Base-by-base conservation (phyloP, 2,329 filamentous ascomycete species). In the Penicillium oxalicum region DNA sequence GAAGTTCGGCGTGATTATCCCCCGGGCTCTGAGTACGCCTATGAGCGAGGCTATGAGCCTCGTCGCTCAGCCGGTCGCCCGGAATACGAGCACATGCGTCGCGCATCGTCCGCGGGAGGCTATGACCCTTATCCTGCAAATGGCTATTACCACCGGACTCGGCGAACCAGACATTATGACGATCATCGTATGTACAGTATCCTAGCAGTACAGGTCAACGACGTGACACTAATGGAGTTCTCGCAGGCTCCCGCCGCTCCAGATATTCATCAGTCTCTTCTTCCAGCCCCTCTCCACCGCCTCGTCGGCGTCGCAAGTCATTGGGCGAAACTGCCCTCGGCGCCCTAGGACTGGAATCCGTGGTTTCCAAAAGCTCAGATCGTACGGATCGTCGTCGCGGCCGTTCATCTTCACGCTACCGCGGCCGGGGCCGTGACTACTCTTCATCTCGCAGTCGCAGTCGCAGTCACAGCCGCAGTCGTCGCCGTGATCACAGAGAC, bases 1-100 rank as follows among this genome's bases (percentile, higher is more conserved):
- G 88, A 94, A 70, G 82, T 94, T 51, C 82, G 82, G 55, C 83
- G 89, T 57, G 87, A 94, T 59, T 95, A 94, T 61, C 88, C 88
- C 29, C 87, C 88, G 5, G 85, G 84, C 34, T 60, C 63, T 5
- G 82, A 78, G 34, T 66, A 68, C 48, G 62, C 56, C 45, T 65
- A 69, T 47, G 66, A 60, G 39, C 58, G 58, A n/a, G 40, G 47
- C 12, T 59, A 57, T 40, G 43, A 40, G 25, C 47, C 53, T 9
- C 45, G 55, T 5, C 58, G 52, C 26, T 42, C 56, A 18, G 18
- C 2, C 3, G 46, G 50, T 6, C 57, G 55, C 36, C 57, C 65
- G 7, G 62, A 63, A 39, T 64, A 65, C 42, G 68, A 70, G 42
- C 60, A 58, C 32, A 59, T 66, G 49, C 66, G 66, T 39, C 65